phyloP scores from a whole-genome alignment of 805 yeast genomes.

The Monosporozyma unispora region DNA sequence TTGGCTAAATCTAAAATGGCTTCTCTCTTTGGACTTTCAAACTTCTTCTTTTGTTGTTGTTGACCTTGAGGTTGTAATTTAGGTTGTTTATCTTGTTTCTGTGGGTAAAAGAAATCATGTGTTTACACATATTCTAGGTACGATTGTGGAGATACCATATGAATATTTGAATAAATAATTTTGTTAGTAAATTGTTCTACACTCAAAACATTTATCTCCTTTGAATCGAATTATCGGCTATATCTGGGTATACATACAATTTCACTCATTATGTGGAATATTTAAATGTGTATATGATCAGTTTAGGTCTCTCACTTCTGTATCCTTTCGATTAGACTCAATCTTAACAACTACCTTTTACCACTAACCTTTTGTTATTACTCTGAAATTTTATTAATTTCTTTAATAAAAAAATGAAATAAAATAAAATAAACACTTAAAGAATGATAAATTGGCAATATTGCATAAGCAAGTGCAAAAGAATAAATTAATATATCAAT shows the following conservation, averaged over 20 bases:
- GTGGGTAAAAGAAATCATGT: too few species aligned
- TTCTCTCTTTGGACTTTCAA: conserved; percentile 81
- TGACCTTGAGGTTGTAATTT: conserved; percentile 9
- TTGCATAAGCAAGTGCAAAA: not conserved
- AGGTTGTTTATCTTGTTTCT: conserved; percentile 7
- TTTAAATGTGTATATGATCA: not conserved
- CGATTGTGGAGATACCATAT: not conserved
- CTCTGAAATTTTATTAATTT: not conserved
- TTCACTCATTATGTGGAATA: not conserved
- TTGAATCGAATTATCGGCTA: too few species aligned
- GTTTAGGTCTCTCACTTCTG: not conserved
- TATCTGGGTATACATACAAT: conserved; percentile 3
- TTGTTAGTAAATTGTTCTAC: conserved; percentile 3
- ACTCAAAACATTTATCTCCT: not conserved
- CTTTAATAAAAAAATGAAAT: not conserved
- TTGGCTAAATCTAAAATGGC: conserved; percentile 76
- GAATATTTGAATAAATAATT: conserved; percentile 12
- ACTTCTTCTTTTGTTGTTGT: conserved; percentile 28
- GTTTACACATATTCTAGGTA: too few species aligned
- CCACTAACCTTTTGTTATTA: not conserved
- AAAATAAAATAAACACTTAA: not conserved
- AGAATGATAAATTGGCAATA: not conserved
- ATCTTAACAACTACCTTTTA: not conserved
- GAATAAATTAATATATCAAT: not conserved
- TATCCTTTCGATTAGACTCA: not conserved